Evolutionary conservation across 768 basidiomycete species (phyloP).

Genomic region (Dacryopinax spathularia): DNA sequence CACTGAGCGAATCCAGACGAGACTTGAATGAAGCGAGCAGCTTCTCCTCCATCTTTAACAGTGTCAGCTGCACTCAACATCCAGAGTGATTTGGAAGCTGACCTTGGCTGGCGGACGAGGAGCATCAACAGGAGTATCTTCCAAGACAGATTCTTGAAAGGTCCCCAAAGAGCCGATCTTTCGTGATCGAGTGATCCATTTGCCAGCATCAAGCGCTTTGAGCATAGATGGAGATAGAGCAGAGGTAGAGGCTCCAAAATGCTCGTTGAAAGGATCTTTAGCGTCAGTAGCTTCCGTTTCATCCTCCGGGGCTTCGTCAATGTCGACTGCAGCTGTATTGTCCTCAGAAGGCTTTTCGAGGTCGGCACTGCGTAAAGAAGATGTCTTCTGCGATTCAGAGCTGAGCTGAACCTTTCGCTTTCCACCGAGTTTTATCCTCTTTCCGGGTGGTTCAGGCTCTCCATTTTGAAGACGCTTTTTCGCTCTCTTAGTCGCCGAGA

Average conservation of each 20-base stretch:
- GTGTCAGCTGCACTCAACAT: constrained; percentile 10
- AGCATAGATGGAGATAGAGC: constrained; percentile 27
- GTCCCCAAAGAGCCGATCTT: constrained; percentile 46
- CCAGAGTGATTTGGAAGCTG: constrained; percentile 14
- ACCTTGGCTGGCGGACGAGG: constrained; percentile 20
- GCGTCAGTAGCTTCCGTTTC: constrained; percentile 8
- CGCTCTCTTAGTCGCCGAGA: constrained; percentile 59
- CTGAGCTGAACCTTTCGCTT: constrained; percentile 20
- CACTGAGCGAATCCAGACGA: constrained; percentile 27
- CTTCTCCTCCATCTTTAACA: constrained; percentile 33
- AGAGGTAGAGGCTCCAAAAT: constrained; percentile 4
- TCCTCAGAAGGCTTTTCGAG: too few relatives aligned
- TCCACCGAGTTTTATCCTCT: constrained; percentile 30
- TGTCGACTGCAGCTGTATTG: constrained; percentile 8
- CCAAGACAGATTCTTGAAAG: constrained; percentile 37
- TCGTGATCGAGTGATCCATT: constrained; percentile 42
- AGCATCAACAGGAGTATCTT: constrained; percentile 23
- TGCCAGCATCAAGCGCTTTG: constrained; percentile 36
- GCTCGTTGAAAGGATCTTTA: background rate
- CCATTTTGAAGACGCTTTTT: constrained; percentile 11
- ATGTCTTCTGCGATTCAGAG: background rate
- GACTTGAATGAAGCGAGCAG: constrained; percentile 41
- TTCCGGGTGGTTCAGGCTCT: constrained; percentile 19
- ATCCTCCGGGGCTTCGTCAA: constrained; percentile 11
- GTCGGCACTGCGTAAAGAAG: too few relatives aligned